Evolutionary conservation across 2,329 filamentous ascomycete species (phyloP).

Genomic region (Penicillium sp.): DNA sequence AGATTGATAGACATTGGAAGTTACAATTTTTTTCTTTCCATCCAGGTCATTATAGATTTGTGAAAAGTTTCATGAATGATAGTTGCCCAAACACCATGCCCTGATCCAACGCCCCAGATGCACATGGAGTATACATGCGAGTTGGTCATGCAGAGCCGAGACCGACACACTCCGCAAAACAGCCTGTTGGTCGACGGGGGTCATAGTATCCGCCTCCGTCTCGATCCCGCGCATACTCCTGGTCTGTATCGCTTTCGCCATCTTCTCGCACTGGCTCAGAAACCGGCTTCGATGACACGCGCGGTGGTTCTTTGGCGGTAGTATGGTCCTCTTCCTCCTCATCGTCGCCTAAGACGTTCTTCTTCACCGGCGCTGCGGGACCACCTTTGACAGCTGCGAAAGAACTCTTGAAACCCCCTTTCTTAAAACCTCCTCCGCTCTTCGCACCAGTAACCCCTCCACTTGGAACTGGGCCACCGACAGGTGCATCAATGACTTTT

Average conservation of each 20-base stretch:
- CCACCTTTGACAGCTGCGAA: slow-evolving; percentile 57
- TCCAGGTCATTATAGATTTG: neutral
- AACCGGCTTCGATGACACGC: neutral
- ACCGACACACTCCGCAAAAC: slow-evolving; percentile 40
- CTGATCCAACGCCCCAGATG: neutral
- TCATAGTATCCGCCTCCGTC: slow-evolving; percentile 51
- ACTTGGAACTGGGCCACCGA: slow-evolving; percentile 17
- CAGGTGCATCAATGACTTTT: slow-evolving; percentile 35
- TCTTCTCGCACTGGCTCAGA: slow-evolving; percentile 37
- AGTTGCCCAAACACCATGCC: neutral
- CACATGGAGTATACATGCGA: neutral
- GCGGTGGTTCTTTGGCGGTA: slow-evolving; percentile 5
- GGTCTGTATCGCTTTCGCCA: slow-evolving; percentile 69
- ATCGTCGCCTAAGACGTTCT: slow-evolving; percentile 45
- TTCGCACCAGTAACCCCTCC: slow-evolving; percentile 16
- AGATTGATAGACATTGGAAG: slow-evolving; percentile 20
- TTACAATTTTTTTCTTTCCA: neutral
- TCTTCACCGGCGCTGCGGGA: slow-evolving; percentile 33
- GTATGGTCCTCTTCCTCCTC: slow-evolving; percentile 33
- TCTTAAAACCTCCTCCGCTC: slow-evolving; percentile 61
- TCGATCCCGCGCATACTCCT: slow-evolving; percentile 53
- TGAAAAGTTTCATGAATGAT: neutral
- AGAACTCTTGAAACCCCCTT: slow-evolving; percentile 77
- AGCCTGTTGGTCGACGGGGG: slow-evolving; percentile 52
- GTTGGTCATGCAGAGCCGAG: slow-evolving; percentile 6